phyloP scores from a whole-genome alignment of 1,139 yeast species.

The Pichia sp. region DNA sequence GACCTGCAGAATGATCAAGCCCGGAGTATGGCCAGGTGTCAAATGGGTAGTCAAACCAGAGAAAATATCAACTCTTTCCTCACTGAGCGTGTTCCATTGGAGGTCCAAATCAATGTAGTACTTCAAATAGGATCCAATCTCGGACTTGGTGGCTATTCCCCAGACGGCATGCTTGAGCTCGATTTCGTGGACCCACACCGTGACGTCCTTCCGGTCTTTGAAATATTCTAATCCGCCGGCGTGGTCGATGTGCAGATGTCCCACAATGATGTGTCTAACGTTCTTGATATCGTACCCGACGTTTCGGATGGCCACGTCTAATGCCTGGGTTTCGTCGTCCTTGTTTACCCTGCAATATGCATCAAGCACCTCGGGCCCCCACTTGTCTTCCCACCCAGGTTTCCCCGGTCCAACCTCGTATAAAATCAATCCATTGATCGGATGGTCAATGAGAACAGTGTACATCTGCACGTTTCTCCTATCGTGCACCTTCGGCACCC shows the following conservation, averaged over 20 bases:
- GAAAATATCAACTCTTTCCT: slow-evolving; percentile 3
- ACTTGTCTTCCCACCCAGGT: slow-evolving; percentile 9
- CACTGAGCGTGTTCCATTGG: slow-evolving; percentile 6
- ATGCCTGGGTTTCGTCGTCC: slow-evolving; percentile 6
- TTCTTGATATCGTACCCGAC: slow-evolving; percentile 6
- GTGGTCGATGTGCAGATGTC: slow-evolving; percentile 10
- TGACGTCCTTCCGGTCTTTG: slow-evolving; percentile 4
- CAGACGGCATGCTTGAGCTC: slow-evolving; percentile 9
- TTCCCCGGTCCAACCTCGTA: slow-evolving; percentile 11
- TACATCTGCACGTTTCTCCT: slow-evolving; percentile 7
- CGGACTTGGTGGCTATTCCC: slow-evolving; percentile 9
- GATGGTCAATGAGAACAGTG: slow-evolving; percentile 8
- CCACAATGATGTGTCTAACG: slow-evolving; percentile 6
- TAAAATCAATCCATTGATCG: slow-evolving; percentile 6
- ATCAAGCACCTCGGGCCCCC: slow-evolving; percentile 7
- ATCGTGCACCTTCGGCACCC: slow-evolving; percentile 1
- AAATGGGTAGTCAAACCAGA: slow-evolving; percentile 5
- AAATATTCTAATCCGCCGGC: slow-evolving; percentile 11
- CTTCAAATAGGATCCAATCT: slow-evolving; percentile 3
- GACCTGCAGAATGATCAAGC: slow-evolving; percentile 4
- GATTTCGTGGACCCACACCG: slow-evolving; percentile 9
- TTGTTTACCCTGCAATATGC: slow-evolving; percentile 5
- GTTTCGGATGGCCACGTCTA: slow-evolving; percentile 5
- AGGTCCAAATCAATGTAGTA: slow-evolving; percentile 10
- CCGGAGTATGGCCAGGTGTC: slow-evolving; percentile 8